Percentiles rank a stretch among this genome's conserved stretches.
Conservation (phyloP, 352 stramenopile species). For the Pythium sp. region DNA sequence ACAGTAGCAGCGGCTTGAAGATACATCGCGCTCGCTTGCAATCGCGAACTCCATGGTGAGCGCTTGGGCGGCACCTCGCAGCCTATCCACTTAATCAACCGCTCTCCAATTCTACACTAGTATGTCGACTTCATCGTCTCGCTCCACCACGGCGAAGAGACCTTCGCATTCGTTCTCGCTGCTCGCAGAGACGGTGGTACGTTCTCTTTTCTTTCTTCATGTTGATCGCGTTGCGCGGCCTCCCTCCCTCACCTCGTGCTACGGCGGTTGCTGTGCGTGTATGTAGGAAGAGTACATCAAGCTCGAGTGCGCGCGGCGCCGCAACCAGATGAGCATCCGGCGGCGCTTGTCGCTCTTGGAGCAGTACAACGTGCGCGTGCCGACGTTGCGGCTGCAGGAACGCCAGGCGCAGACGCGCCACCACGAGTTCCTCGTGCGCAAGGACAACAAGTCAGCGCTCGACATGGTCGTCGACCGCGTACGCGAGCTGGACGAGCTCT, state of each 20-base stretch:
- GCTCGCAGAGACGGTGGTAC: conserved; percentile 37
- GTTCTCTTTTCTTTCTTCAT: neutral
- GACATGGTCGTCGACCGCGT: conserved; percentile 40
- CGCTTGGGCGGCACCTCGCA: neutral
- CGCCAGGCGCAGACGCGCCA: conserved; percentile 39
- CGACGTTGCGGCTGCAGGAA: conserved; percentile 46
- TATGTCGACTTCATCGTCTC: neutral
- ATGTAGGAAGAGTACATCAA: conserved; percentile 55
- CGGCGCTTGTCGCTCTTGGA: conserved; percentile 43
- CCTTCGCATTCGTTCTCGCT: conserved; percentile 26
- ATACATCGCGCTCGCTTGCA: neutral
- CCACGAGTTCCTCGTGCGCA: conserved; percentile 45
- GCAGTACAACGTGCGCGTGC: conserved; percentile 37
- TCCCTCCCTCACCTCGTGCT: neutral
- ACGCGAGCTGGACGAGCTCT: conserved; percentile 31
- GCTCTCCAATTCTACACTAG: neutral
- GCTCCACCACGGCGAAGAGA: conserved; percentile 11
- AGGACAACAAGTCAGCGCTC: conserved; percentile 50
- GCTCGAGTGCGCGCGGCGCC: conserved; percentile 47
- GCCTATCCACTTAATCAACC: neutral
- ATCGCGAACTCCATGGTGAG: neutral
- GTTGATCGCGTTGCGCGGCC: neutral
- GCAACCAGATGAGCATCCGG: conserved; percentile 40
- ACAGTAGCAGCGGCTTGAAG: neutral
- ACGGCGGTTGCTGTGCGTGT: neutral